Base-by-base conservation (phyloP, 2,329 filamentous ascomycete species). In the Aaosphaeria pasadenensis region DNA sequence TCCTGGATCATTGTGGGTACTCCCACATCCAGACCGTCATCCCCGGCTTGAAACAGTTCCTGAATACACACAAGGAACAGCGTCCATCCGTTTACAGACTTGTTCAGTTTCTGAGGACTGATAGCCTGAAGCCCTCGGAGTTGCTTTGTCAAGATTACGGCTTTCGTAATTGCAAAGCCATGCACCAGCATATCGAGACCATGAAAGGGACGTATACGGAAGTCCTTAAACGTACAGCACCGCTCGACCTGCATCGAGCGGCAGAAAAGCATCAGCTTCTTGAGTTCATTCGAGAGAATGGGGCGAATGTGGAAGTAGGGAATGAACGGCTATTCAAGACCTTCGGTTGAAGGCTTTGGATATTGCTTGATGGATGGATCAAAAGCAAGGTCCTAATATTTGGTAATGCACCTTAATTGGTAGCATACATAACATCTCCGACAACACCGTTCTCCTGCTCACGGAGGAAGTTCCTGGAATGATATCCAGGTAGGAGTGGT, bases 121-220 rank as follows among this genome's bases (percentile, higher is more conserved):
- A 30, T 0, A 48, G 43, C 7, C 54, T 45, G 1, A 50, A 61
- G 3, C 55, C 62, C 0, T 35, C 42, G 1, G 43, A 50, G 0
- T 47, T 38, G 3, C 36, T 63, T 0, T 46, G 49, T 5, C 48
- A 55, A 0, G 62, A 65, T 29, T 66, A 60, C 6, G 61, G 61
- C 0, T 57, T 53, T 28, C n/a, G 45, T 1, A 7, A 9, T 11
- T 57, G 54, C 43, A 24, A 24, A 24, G 17, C 17, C 2, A 24
- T 24, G 17, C 17, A 24, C 17, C 17, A 24, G 2, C 3, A 24
- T 44, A 48, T 1, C 48, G 57, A 4, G 52, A 65, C 0, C 53
- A 64, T 5, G 57, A 61, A 4, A 64, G 59, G 30, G 7, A 9
- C 0, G 47, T 62, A 1, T 62, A 64, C 43, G 1, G 1, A 3